Conservation (phyloP, 1,139 yeast genomes). For the Tardiomyces digboiensis region DNA sequence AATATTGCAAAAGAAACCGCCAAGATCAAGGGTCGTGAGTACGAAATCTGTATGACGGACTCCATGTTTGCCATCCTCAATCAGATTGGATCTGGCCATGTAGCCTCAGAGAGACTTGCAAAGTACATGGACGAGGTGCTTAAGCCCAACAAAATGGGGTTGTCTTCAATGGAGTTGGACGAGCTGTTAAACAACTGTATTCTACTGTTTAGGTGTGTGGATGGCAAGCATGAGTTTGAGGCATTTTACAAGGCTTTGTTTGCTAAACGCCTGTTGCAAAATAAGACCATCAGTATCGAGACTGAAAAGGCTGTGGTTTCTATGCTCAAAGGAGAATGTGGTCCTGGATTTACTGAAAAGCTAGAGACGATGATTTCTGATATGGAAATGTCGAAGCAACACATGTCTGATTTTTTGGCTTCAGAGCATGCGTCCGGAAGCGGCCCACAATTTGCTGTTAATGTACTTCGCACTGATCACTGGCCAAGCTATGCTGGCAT, state of each 20-base stretch:
- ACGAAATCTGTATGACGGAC: neutral
- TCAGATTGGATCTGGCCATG: conserved; percentile 12
- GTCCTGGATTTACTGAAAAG: conserved; percentile 69
- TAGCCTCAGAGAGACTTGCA: conserved; percentile 21
- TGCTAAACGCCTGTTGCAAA: conserved; percentile 69
- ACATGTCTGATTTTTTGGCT: conserved; percentile 36
- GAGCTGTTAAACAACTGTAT: conserved; percentile 46
- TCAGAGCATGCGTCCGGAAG: conserved; percentile 11
- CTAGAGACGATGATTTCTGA: conserved; percentile 87
- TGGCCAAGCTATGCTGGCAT: conserved; percentile 53
- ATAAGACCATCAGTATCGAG: conserved; percentile 42
- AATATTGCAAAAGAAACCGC: neutral
- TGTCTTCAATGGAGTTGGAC: conserved; percentile 35
- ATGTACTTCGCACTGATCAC: conserved; percentile 45
- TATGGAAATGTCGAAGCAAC: conserved; percentile 55
- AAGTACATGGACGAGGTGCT: conserved; percentile 25
- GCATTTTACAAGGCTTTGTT: conserved; percentile 79
- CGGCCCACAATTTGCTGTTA: conserved; percentile 34
- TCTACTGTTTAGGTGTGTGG: conserved; percentile 53
- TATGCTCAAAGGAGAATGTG: conserved; percentile 68
- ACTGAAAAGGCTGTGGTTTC: conserved; percentile 64
- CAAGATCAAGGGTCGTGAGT: neutral
- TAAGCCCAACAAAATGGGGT: conserved; percentile 5
- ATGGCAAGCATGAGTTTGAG: conserved; percentile 85
- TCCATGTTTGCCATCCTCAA: conserved; percentile 11